Percentiles rank a stretch among this genome's conserved stretches.
These are phyloP conservation scores for Nemophila menziesii DNA, from an alignment of 257 asterid genomes.

Conservation along the genomic window DNA sequence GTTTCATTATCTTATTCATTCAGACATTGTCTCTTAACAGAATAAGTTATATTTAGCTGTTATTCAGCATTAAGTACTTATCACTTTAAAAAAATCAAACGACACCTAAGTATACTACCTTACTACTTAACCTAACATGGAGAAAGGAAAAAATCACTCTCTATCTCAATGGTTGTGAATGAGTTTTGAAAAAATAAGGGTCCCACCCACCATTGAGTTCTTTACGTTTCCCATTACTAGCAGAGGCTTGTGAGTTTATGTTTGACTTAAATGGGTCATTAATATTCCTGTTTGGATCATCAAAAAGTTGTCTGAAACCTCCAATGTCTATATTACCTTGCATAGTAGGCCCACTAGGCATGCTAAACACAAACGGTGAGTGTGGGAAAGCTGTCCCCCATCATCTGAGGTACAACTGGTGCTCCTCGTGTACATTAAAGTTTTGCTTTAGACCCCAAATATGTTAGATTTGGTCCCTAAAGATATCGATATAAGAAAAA, in stretches of 20 bases:
- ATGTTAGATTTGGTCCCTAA: too few species aligned
- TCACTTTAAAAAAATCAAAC: too few species aligned
- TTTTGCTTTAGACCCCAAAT: too few species aligned
- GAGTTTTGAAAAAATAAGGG: conserved; percentile 25
- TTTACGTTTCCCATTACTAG: conserved; percentile 47
- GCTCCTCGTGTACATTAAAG: conserved; percentile 80
- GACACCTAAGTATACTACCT: too few species aligned
- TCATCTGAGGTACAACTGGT: conserved; percentile 54
- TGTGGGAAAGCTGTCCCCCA: conserved; percentile 43
- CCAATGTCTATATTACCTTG: conserved; percentile 30
- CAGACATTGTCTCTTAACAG: too few species aligned
- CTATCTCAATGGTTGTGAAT: conserved; percentile 53
- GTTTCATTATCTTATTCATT: too few species aligned
- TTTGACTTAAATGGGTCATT: conserved; percentile 32
- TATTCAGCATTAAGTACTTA: too few species aligned
- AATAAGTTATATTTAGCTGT: too few species aligned
- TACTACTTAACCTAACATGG: too few species aligned
- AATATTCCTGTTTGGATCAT: conserved; percentile 23
- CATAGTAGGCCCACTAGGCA: conserved; percentile 26
- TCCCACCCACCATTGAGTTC: conserved; percentile 71
- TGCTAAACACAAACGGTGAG: conserved; percentile 42
- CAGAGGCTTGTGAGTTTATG: conserved; percentile 27
- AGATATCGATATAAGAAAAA: too few species aligned
- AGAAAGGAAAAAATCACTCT: neutral
- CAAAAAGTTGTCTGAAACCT: conserved; percentile 38